Conservation (phyloP, 225 moss, liverwort and hornwort species). For the Anthoceros angustus region DNA sequence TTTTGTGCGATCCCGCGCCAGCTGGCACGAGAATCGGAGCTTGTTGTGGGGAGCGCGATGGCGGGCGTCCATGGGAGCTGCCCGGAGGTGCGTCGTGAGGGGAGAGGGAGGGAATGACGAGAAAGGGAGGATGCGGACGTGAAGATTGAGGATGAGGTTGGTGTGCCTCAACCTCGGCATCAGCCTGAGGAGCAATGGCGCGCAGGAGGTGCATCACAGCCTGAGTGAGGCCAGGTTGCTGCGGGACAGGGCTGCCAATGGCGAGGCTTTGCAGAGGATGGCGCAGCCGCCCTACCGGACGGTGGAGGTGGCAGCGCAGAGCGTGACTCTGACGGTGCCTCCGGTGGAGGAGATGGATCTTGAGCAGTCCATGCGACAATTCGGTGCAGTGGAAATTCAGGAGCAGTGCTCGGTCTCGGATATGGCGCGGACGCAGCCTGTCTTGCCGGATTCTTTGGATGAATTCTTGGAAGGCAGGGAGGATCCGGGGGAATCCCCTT, state of each 20-base stretch:
- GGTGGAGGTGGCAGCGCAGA: not conserved
- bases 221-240: not conserved
- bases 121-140: too few species aligned
- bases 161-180: not conserved
- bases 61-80: too few species aligned
- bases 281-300: not conserved
- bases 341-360: not conserved
- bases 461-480: not conserved
- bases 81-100: too few species aligned
- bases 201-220: not conserved
- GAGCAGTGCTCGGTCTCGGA: not conserved
- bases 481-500: not conserved
- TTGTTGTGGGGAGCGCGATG: too few species aligned
- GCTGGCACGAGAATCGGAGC: not conserved
- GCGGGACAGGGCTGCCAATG: not conserved
- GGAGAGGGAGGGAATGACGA: too few species aligned
- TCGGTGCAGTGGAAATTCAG: not conserved
- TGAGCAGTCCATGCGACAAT: not conserved
- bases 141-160: not conserved
- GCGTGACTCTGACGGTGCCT: not conserved
- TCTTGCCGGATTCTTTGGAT: not conserved
- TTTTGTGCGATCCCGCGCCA: not conserved
- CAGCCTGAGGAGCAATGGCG: not conserved
- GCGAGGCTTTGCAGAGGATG: not conserved
- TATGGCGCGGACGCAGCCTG: not conserved